These are phyloP conservation scores for Capsella rubella DNA, from an alignment of 441 rosid genomes.

Conservation along the genomic window DNA sequence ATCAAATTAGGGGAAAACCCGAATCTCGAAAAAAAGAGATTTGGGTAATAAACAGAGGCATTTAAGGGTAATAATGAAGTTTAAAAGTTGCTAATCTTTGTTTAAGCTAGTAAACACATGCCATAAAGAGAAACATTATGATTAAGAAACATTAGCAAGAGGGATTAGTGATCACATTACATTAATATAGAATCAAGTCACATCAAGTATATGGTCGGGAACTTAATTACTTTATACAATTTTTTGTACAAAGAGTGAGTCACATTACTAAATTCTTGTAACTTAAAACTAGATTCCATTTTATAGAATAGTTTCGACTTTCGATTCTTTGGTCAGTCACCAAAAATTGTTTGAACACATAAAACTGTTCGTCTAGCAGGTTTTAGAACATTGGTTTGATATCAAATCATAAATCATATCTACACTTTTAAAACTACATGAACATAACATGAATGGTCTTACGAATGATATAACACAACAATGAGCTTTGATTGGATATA, in stretches of 20 bases:
- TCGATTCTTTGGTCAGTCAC: not conserved
- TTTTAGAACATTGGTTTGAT: not conserved
- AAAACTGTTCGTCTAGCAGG: not conserved
- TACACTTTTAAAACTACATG: not conserved
- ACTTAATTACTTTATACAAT: not conserved
- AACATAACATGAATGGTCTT: not conserved
- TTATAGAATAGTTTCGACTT: not conserved
- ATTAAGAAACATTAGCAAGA: conserved; percentile 14
- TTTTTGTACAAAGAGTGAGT: not conserved
- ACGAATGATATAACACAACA: not conserved
- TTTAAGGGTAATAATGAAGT: not conserved
- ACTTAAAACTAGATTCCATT: not conserved
- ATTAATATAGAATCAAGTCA: conserved; percentile 12
- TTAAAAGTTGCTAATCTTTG: conserved; percentile 1
- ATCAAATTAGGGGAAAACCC: not conserved
- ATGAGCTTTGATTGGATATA: conserved; percentile 6
- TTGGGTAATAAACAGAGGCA: conserved; percentile 13
- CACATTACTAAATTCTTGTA: not conserved
- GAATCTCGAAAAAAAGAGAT: conserved; percentile 7
- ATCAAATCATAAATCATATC: not conserved
- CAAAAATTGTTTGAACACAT: not conserved
- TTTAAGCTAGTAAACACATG: conserved; percentile 15
- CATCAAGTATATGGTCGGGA: conserved; percentile 22
- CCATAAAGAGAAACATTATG: conserved; percentile 16
- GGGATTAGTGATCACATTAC: not conserved